These are phyloP conservation scores for Acorus calamus DNA, from an alignment of 106 monocot genomes.

Conservation along the genomic window DNA sequence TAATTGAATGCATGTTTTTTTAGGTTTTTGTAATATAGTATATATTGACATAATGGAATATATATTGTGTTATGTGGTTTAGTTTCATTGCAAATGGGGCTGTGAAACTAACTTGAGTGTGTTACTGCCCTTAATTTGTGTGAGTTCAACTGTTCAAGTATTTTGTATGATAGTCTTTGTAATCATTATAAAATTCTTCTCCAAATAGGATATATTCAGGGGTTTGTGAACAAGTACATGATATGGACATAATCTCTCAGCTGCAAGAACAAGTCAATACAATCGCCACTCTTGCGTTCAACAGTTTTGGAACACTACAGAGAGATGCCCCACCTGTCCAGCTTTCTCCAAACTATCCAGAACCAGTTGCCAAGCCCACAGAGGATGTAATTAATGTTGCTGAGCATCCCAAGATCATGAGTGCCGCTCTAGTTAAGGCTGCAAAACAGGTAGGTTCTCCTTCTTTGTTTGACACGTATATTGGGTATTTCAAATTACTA, in stretches of 20 bases:
- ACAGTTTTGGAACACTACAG: constrained; percentile 88
- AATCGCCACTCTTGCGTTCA: constrained; percentile 64
- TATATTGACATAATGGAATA: too few relatives aligned
- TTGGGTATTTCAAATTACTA: too few relatives aligned
- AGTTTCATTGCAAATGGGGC: too few relatives aligned
- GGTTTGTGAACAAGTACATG: background rate
- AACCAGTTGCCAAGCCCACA: constrained; percentile 41
- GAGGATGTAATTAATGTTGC: constrained; percentile 44
- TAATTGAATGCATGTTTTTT: too few relatives aligned
- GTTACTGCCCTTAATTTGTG: too few relatives aligned
- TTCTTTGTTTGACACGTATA: too few relatives aligned
- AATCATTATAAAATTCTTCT: too few relatives aligned
- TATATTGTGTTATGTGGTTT: too few relatives aligned
- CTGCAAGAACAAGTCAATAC: constrained; percentile 88
- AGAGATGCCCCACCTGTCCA: constrained; percentile 80
- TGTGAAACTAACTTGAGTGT: too few relatives aligned
- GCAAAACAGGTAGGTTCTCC: constrained; percentile 58
- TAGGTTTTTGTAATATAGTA: too few relatives aligned
- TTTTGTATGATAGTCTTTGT: too few relatives aligned
- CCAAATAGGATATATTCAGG: background rate
- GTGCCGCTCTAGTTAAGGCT: constrained; percentile 65
- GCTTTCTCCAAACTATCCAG: constrained; percentile 80
- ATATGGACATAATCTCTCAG: constrained; percentile 92
- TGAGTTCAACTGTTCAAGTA: too few relatives aligned
- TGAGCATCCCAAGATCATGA: constrained; percentile 80